Percentiles rank a stretch among this genome's conserved stretches.
These are phyloP conservation scores for Gossypium lobatum DNA, from an alignment of 441 rosid species.

Conservation along the genomic window DNA sequence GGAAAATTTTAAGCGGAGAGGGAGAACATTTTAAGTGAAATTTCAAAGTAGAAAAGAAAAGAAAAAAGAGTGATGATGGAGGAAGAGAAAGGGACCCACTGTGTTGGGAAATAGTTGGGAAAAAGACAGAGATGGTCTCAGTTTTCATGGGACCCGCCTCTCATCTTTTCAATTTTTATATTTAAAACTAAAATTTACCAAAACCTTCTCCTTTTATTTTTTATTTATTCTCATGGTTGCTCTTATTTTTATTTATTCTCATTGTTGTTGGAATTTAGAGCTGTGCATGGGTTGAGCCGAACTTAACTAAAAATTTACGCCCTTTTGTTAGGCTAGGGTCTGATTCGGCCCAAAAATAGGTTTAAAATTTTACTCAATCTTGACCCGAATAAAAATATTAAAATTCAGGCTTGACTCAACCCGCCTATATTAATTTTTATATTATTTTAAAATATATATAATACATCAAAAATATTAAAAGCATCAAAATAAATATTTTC, in stretches of 20 bases:
- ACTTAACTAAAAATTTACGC: too few relatives aligned
- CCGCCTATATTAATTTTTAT: too few relatives aligned
- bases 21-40: slow-evolving; percentile 7
- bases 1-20: neutral
- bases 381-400: too few relatives aligned
- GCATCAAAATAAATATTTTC: too few relatives aligned
- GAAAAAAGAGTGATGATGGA: slow-evolving; percentile 4
- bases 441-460: too few relatives aligned
- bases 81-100: slow-evolving; percentile 28
- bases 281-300: too few relatives aligned
- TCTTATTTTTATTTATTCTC: neutral
- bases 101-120: slow-evolving; percentile 7
- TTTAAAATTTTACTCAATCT: too few relatives aligned
- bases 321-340: too few relatives aligned
- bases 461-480: too few relatives aligned
- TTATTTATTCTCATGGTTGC: neutral
- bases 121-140: slow-evolving; percentile 27
- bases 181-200: neutral
- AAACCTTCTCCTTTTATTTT: neutral
- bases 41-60: slow-evolving; percentile 20
- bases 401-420: too few relatives aligned
- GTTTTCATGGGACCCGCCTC: slow-evolving; percentile 13
- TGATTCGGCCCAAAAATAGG: too few relatives aligned
- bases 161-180: neutral
- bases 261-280: neutral